Evolutionary conservation across 2,329 filamentous ascomycete species (phyloP), one percentile per base, ranked within the genome.

Genomic region (Neonectria magnoliae): DNA sequence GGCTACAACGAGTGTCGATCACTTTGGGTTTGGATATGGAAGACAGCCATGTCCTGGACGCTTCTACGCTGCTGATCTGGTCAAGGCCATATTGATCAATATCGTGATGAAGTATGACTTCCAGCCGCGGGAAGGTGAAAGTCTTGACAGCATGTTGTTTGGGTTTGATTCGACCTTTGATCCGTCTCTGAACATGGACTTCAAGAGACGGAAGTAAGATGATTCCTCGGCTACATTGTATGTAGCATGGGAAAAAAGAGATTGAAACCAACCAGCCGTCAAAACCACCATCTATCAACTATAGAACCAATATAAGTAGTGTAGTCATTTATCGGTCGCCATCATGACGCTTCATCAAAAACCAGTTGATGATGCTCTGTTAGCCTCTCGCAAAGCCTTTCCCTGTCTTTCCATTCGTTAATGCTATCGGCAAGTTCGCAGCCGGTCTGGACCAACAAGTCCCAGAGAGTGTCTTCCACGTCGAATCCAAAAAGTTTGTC

Each of bases 11-110:
- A 70, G 70, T 2, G 60, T 72, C 1, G 73, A 78, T 2, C 74
- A 75, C 29, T 60, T 80, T 8, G 72, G 66, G 0, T 84, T 83
- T 59, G 81, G 82, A 0, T 74, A 82, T 55, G 81, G 82, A 0
- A 71, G 68, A 5, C 78, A 82, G 52, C 77, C 81, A 0, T 83
- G 81, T 41, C 81, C 81, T 0, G 81, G 81, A 0, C 69, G 81
- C 1, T 82, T 82, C 71, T 82, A 82, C 66, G 81, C 80, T 0
- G 75, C 73, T 2, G 79, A 80, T 51, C 76, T 81, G 68, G 74
- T 82, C 31, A 82, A 83, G 75, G 64, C 79, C 14, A 60, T 70
- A 13, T 55, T 80, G 41, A 62, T 66, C 14, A 68, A 75, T 27
- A 31, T 80, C 6, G 25, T 79, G 33, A 54, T 70, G 66, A 79